Base-by-base conservation (phyloP, 139 green algal genomes). In the Tetratostichococcus sp. region DNA sequence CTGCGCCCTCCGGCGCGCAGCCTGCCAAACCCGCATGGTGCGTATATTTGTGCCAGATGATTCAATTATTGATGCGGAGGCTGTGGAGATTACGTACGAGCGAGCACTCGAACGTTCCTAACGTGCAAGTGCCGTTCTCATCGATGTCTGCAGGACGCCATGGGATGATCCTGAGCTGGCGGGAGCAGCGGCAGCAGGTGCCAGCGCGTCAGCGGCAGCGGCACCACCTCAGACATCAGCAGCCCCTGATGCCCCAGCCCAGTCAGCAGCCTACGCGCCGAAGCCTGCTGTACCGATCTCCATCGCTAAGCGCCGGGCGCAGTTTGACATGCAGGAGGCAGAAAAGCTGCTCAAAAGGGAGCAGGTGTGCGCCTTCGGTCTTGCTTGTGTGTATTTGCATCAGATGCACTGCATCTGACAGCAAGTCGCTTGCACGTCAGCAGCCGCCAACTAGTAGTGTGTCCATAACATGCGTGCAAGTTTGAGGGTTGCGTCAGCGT, bases 131-230 rank as follows among this genome's bases (percentile, higher is more conserved):
- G 11, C 6, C 59, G 14, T 30, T 8, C 6, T 35, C 8, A 39
- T 32, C 1, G 71, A 23, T 22, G 26, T 65, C 30, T 65, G 72
- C 76, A 25, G 85, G 85, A 79, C 86, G 74, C 85, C 85, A 1
- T 90, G 85, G 85, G 85, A 90, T 30, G 83, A 90, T 32, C 72
- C 80, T 8, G 65, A 43, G 4, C 39, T 70, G 31, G 59, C 50
- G 2, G 42, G 62, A 25, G 39, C 62, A 32, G 68, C 71, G 1
- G 35, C 65, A 22, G 25, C 50, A 31, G n/a, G n/a, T n/a, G 67
- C 67, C 34, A 71, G 57, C 28, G 43, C 65, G 11, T 39, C 68
- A 11, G 42, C 28, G 4, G 28, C 71, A 31, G 23, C 70, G 28
- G 43, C 77, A 67, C 43, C 67, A 33, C 68, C 74, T 43, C 71